Percentiles rank a stretch among this genome's conserved stretches.
Conservation (phyloP, 805 yeast genomes). For the Grigorovia humatica region DNA sequence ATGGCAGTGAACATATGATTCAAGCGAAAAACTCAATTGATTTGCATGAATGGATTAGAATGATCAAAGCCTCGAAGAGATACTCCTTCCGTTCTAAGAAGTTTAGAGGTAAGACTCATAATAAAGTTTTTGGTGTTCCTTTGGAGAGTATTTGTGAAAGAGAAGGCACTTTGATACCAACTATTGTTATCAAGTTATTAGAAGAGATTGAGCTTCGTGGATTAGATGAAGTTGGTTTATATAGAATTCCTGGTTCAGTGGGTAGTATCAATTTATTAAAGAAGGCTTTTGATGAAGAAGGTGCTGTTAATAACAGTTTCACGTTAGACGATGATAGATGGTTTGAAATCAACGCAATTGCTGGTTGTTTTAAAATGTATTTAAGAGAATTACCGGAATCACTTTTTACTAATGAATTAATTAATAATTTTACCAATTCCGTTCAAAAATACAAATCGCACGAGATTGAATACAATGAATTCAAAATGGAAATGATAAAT, state of each 20-base stretch:
- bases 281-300: conserved; percentile 42
- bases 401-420: conserved; percentile 54
- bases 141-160: conserved; percentile 63
- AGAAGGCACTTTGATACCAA: conserved; percentile 54
- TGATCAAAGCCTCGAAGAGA: conserved; percentile 32
- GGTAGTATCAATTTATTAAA: conserved; percentile 46
- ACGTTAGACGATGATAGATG: conserved; percentile 45
- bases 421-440: conserved; percentile 42
- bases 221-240: conserved; percentile 80
- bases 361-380: conserved; percentile 78
- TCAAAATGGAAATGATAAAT: conserved; percentile 16
- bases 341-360: conserved; percentile 77
- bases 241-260: conserved; percentile 61
- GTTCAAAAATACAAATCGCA: conserved; percentile 18
- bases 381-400: conserved; percentile 84
- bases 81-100: conserved; percentile 34
- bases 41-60: conserved; percentile 63
- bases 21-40: conserved; percentile 58
- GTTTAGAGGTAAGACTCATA: conserved; percentile 31
- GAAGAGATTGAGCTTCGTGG: conserved; percentile 80
- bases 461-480: conserved; percentile 19
- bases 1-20: conserved; percentile 47
- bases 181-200: conserved; percentile 53
- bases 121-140: conserved; percentile 79
- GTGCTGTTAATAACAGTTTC: conserved; percentile 32